Percentiles rank a stretch among this genome's conserved stretches.
These are phyloP conservation scores for Anthracocystis panici-leucophaei DNA, from an alignment of 1,284 basidiomycete genomes.

Conservation along the genomic window DNA sequence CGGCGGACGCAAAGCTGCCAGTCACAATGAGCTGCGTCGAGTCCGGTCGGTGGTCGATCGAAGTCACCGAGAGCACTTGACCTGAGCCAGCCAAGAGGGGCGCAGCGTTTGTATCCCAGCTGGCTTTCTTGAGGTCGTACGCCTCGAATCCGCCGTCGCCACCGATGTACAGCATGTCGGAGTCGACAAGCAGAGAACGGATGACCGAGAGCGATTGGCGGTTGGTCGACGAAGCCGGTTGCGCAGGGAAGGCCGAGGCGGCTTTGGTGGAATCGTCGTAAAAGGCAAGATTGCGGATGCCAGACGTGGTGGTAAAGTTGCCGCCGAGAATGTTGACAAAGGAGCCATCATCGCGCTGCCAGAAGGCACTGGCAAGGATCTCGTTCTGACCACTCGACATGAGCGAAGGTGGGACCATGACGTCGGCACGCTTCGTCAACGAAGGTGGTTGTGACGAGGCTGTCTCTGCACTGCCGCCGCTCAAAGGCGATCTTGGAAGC, in stretches of 20 bases:
- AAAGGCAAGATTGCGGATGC: constrained; percentile 77
- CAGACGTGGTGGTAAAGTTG: constrained; percentile 80
- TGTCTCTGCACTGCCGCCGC: background rate
- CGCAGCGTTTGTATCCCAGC: constrained; percentile 55
- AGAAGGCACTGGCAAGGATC: constrained; percentile 87
- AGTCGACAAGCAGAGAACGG: constrained; percentile 71
- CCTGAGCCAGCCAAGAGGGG: constrained; percentile 39
- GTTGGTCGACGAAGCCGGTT: constrained; percentile 11
- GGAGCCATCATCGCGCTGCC: constrained; percentile 77
- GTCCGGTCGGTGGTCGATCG: constrained; percentile 78
- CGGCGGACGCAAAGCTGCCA: constrained; percentile 85
- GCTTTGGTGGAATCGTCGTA: constrained; percentile 75
- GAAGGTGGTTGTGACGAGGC: constrained; percentile 14
- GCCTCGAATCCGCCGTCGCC: constrained; percentile 62
- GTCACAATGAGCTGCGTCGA: constrained; percentile 81
- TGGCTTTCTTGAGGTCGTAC: constrained; percentile 54
- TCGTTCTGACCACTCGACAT: constrained; percentile 79
- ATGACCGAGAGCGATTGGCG: constrained; percentile 72
- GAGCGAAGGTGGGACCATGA: constrained; percentile 68
- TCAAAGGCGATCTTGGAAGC: constrained; percentile 22
- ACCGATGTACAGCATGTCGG: constrained; percentile 59
- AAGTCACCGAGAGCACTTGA: constrained; percentile 77
- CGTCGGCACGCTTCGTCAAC: constrained; percentile 45
- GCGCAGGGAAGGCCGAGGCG: constrained; percentile 74
- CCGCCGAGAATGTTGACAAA: constrained; percentile 84